These are phyloP conservation scores for Epithele typhae DNA, from an alignment of 768 basidiomycete genomes.

Conservation along the genomic window DNA sequence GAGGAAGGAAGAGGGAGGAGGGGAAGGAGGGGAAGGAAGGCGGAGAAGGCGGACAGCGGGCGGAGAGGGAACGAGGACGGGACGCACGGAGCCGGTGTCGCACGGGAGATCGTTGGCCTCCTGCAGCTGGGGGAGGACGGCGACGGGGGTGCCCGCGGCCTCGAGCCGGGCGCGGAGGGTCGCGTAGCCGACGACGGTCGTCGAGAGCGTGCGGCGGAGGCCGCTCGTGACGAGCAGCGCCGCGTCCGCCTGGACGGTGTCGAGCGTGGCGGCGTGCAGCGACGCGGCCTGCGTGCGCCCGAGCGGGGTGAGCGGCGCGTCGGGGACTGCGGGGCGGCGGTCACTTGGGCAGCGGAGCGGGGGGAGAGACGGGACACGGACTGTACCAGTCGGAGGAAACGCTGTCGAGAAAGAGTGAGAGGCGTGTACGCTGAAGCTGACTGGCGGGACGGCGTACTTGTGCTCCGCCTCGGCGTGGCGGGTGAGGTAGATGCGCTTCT, in stretches of 20 bases:
- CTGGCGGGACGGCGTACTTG: constrained; percentile 18
- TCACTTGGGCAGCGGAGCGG: background rate
- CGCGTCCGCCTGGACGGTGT: constrained; percentile 20
- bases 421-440: background rate
- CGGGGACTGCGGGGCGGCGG: constrained; percentile 15
- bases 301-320: constrained; percentile 22
- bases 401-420: constrained; percentile 5
- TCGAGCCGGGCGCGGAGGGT: constrained; percentile 20
- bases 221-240: constrained; percentile 24
- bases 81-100: constrained; percentile 25
- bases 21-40: background rate
- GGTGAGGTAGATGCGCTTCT: constrained; percentile 26
- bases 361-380: constrained; percentile 2
- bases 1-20: background rate
- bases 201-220: constrained; percentile 24
- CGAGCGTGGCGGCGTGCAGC: constrained; percentile 20
- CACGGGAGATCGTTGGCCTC: constrained; percentile 27
- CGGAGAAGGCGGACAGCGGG: background rate
- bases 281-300: constrained; percentile 22
- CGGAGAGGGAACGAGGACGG: background rate
- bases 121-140: constrained; percentile 24
- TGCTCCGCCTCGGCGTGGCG: constrained; percentile 27
- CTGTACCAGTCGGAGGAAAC: constrained; percentile 24
- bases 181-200: constrained; percentile 22
- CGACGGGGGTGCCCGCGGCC: constrained; percentile 20